Conservation (phyloP, 345 rosid genomes). For the Hirschfeldia incana region DNA sequence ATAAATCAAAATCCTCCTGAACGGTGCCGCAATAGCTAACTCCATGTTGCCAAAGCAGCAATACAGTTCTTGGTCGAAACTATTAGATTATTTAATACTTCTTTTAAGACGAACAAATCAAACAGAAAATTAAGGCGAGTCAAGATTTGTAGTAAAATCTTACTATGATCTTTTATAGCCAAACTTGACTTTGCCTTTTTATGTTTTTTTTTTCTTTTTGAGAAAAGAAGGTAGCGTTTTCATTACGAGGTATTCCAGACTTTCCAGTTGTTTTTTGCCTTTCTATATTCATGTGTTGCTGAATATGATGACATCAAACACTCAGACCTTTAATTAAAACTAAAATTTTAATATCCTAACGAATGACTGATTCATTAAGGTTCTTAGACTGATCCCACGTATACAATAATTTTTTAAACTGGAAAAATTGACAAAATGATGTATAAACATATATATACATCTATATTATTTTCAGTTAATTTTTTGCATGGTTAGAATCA, state of each 20-base stretch:
- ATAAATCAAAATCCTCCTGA: not conserved
- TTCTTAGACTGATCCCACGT: too few species aligned
- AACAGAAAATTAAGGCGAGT: slow-evolving; percentile 7
- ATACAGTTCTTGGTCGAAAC: not conserved
- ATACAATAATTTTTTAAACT: too few species aligned
- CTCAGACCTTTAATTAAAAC: too few species aligned
- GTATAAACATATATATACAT: too few species aligned
- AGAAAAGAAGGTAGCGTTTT: too few species aligned
- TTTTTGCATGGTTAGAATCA: not conserved
- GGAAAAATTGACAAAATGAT: too few species aligned
- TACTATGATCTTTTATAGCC: slow-evolving; percentile 26
- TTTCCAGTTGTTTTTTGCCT: too few species aligned
- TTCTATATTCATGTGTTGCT: too few species aligned
- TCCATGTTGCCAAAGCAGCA: not conserved
- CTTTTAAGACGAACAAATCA: not conserved
- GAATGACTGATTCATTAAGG: too few species aligned
- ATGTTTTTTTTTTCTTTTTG: not conserved
- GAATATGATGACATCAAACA: too few species aligned
- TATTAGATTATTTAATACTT: not conserved
- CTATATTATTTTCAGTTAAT: not conserved
- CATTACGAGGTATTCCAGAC: too few species aligned
- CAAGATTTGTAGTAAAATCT: slow-evolving; percentile 31
- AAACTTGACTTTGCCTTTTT: slow-evolving; percentile 29
- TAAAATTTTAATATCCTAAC: too few species aligned
- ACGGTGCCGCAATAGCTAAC: not conserved